Base-by-base conservation (phyloP, 2,329 filamentous ascomycete species). In the Aureobasidium sp. region DNA sequence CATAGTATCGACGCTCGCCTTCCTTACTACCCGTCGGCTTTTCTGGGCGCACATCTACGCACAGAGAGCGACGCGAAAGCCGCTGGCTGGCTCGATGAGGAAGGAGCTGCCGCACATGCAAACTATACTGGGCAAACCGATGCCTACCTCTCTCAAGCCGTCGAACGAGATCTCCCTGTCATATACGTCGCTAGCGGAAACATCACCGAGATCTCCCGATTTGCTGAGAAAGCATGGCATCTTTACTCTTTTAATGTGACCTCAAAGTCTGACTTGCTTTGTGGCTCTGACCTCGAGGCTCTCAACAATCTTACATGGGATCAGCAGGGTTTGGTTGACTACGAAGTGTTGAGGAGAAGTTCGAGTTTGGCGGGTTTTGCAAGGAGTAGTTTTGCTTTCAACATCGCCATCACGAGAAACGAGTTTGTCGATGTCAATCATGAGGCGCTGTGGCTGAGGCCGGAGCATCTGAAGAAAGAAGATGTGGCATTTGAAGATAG, bases 281-380 rank as follows among this genome's bases (percentile, higher is more conserved):
- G 63, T 62, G 68, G 23, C 63, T 67, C 27, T 0, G 77, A 79
- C 56, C 67, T 73, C 1, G 64, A 64, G 20, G 64, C 64, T 10
- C 70, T 82, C 5, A 62, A 70, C 13, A 62, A 63, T 23, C 67
- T 82, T 41, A 75, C 70, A 23, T 80, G 76, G 75, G 79, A 82
- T 67, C 80, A 82, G 69, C 76, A 78, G 62, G 77, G 75, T 3
- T 69, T 82, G 23, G 75, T 82, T 7, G 80, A 83, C 68, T 82
- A 78, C 68, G 78, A 82, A 65, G 75, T 83, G 4, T 69, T 82
- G 66, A 69, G 77, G 56, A 71, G 77, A 29, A 76, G 76, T 23
- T 75, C 73, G 12, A 69, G 76, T 20, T 76, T 82, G 62, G 74
- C 74, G 0, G 80, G 80, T 0, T 70, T 77, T 10, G 74, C 76